Evolutionary conservation across 1,139 yeast species (phyloP), one percentile per base, ranked within the genome.

Genomic region (Meyerozyma carpophila): DNA sequence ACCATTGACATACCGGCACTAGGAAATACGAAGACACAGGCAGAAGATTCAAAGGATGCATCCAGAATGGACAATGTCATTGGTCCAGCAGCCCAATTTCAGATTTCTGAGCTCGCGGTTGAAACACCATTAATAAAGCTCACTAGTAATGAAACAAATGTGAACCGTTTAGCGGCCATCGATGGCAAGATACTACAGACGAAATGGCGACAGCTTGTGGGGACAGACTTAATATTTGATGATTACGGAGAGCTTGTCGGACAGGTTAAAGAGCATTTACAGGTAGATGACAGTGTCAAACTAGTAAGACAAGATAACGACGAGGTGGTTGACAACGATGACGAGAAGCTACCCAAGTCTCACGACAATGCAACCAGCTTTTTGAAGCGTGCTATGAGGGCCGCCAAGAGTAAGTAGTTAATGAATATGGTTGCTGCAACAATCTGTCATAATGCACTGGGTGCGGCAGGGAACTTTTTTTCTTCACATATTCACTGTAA

Each of bases 171-270:
- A 37, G 57, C 66, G 3, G 57, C 66, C 5, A 62, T 69, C 5
- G 75, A 71, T 49, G 75, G 73, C 13, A 69, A 67, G 41, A 66
- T 88, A 3, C 87, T 81, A 58, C 81, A 81, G 57, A 94, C 96
- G 1, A 68, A 73, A 32, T 93, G 98, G 97, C 73, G 77, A 41
- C 77, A 78, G 47, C 64, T 88, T 10, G 82, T 88, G 1, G 98
- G 98, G 0, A 85, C 95, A 0, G 97, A 91, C 55, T 65, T 93
- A 48, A 63, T 79, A 1, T 75, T 78, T 53, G 79, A 79, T 52
- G 84, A 79, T 47, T 70, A 74, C 50, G 85, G 84, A 0, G 76
- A 78, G 41, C 64, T 71, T 38, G 58, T 79, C 44, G 78, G 75
- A 0, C 61, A 62, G 37, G 74, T 69, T 3, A 55, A 61, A 18